Base-by-base conservation (phyloP, 345 rosid species). In the Leavenworthia alabamica region DNA sequence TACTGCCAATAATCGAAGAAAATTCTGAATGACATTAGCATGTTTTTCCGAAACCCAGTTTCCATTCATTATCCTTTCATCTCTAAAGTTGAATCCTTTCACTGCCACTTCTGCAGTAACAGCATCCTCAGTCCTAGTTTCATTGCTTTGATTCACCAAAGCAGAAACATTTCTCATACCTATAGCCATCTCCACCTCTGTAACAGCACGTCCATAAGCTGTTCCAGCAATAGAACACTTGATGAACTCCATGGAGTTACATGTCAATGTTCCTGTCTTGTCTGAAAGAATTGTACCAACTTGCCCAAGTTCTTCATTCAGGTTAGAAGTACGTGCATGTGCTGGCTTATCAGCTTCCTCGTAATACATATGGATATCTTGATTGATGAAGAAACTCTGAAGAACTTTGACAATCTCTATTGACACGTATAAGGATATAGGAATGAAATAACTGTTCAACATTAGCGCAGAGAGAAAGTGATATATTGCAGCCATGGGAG, bases 161-260 rank as follows among this genome's bases (percentile, higher is more conserved):
- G 80, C 75, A 19, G 88, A 80, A 40, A 77, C 87, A 37, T 79
- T 79, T 75, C 68, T 84, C 67, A 81, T 75, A 36, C 42, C 77
- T 65, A 82, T 79, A 59, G 89, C 82, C 71, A 70, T 80, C 71
- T 88, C 96, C 60, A 86, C 95, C 79, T 92, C 96, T 45, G 98
- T 88, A 69, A 83, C 78, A 69, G 83, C 82, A 49, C 75, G 79
- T 10, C 98, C 98, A 79, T 85, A 92, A 31, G 90, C 90, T 36
- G 76, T 83, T 68, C 96, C 96, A 19, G 93, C 96, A 13, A 92
- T 72, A 37, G 98, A 83, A 70, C 92, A 92, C 75, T 92, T 92
- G 69, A 92, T 72, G 78, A 92, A 92, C 88, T 92, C 98, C 98
- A 92, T 92, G 29, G 96, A 86, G 72, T 92, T 92, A 79, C 98